phyloP scores from a whole-genome alignment of 108 stramenopile species.

The Stephanodiscus minutulus region DNA sequence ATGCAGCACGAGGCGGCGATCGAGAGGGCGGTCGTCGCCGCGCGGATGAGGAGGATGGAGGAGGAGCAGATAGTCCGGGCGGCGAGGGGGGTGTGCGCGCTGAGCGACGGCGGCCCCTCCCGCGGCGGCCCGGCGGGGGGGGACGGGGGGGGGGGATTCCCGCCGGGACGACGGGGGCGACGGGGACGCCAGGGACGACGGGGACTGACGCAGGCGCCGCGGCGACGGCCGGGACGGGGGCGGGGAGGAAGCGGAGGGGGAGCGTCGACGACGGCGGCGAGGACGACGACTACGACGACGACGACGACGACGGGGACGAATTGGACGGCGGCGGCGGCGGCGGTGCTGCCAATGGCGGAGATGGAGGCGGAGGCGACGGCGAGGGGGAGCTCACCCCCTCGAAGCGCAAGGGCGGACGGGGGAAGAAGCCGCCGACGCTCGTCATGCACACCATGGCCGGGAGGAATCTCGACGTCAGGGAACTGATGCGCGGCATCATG shows the following conservation, averaged over 20 bases:
- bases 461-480: constrained; percentile 64
- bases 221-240: background rate
- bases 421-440: constrained; percentile 77
- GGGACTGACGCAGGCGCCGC: constrained; percentile 10
- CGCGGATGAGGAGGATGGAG: constrained; percentile 11
- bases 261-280: background rate
- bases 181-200: background rate
- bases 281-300: background rate
- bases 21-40: constrained; percentile 5
- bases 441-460: constrained; percentile 86
- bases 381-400: constrained; percentile 29
- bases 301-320: background rate
- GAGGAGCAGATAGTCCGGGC: constrained; percentile 24
- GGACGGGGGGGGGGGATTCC: background rate
- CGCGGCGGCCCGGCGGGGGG: too few relatives aligned
- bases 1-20: constrained; percentile 56
- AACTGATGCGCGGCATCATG: constrained; percentile 51
- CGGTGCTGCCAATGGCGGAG: too few relatives aligned
- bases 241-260: constrained; percentile 20
- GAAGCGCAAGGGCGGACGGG: constrained; percentile 66
- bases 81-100: constrained; percentile 31
- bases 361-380: too few relatives aligned
- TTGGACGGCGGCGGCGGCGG: constrained; percentile 1
- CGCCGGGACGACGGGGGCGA: background rate
- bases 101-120: too few relatives aligned